Evolutionary conservation across 2,329 filamentous ascomycete genomes (phyloP).

Genomic region (Triangularia setosa): DNA sequence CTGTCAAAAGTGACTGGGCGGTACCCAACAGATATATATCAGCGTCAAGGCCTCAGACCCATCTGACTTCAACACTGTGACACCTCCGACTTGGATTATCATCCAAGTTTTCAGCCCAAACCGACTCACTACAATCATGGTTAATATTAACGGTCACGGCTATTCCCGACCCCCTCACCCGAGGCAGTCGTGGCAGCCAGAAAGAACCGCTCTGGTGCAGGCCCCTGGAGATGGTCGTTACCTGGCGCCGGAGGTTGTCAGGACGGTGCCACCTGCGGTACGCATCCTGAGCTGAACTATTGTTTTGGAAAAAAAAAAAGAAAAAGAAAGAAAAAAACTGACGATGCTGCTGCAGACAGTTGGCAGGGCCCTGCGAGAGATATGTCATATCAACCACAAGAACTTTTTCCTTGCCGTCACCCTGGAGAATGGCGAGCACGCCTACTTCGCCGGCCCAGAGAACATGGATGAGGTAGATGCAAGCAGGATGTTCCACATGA

Average conservation of each 20-base stretch:
- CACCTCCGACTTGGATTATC: background rate
- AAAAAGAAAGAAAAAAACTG: too few relatives aligned
- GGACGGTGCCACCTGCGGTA: constrained; percentile 19
- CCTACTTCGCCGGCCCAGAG: constrained; percentile 44
- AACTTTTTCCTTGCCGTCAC: constrained; percentile 52
- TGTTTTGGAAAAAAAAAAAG: background rate
- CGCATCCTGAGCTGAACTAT: background rate
- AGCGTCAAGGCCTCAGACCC: background rate
- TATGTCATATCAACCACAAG: constrained; percentile 49
- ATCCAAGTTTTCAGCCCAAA: background rate
- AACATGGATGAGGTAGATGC: constrained; percentile 38
- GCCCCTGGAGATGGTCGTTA: constrained; percentile 18
- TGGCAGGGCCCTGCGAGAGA: constrained; percentile 47
- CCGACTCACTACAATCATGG: constrained; percentile 16
- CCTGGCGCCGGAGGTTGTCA: constrained; percentile 17
- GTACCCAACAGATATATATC: constrained; percentile 15
- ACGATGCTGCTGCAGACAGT: constrained; percentile 35
- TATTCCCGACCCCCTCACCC: constrained; percentile 14
- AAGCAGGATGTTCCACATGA: constrained; percentile 44
- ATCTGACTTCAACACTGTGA: background rate
- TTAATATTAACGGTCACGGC: constrained; percentile 11
- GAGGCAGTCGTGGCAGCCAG: constrained; percentile 24
- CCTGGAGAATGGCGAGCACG: constrained; percentile 43
- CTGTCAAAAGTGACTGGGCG: background rate
- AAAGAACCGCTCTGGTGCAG: constrained; percentile 17